Evolutionary conservation across 164 flowering plant species (phyloP).

Genomic region (Chimonanthus salicifolius): DNA sequence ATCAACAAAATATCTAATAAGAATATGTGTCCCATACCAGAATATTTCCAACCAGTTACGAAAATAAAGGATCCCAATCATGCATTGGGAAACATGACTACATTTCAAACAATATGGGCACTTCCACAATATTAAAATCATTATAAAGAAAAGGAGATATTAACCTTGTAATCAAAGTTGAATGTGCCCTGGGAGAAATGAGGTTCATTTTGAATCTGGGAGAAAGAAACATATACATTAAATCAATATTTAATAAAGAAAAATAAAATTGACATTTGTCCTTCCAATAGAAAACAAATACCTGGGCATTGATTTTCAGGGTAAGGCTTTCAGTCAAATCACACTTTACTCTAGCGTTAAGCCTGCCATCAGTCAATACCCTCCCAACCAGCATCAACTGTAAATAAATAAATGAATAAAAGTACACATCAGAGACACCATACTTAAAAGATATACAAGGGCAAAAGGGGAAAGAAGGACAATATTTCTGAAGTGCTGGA

Average conservation of each 20-base stretch:
- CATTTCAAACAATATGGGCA: neutral
- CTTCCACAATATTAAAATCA: neutral
- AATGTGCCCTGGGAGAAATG: conserved; percentile 91
- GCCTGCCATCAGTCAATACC: conserved; percentile 74
- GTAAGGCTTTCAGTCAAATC: conserved; percentile 69
- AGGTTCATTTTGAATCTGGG: conserved; percentile 73
- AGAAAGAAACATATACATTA: neutral
- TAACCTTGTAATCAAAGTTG: conserved; percentile 89
- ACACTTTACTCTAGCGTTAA: conserved; percentile 68
- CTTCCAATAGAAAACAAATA: conserved; percentile 12
- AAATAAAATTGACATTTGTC: neutral
- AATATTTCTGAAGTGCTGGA: neutral
- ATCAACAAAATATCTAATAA: too few species aligned
- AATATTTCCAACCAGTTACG: too few species aligned
- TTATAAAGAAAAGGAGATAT: neutral
- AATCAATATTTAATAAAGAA: neutral
- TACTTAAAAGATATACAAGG: neutral
- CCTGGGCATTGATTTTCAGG: conserved; percentile 84
- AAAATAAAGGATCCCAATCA: too few species aligned
- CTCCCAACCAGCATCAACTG: conserved; percentile 92
- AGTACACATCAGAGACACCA: neutral
- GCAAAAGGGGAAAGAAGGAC: neutral
- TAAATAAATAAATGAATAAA: neutral
- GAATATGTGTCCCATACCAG: too few species aligned
- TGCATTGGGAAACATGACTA: too few species aligned